Base-by-base conservation (phyloP, 2,329 filamentous ascomycete species). In the Sporothrix pseudoabietina region DNA sequence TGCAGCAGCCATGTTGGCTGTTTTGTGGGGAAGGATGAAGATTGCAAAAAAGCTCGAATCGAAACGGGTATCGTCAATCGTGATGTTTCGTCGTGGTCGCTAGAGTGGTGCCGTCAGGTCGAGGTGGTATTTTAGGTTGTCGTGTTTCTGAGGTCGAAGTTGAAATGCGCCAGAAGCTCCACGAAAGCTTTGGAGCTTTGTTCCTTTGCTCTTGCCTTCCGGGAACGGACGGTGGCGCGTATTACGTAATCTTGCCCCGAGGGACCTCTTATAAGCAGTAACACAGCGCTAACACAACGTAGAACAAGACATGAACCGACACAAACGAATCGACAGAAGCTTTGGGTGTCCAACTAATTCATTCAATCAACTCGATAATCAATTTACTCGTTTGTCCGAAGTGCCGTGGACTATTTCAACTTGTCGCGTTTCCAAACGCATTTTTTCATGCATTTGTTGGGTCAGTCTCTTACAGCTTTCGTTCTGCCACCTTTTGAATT, bases 211-310 rank as follows among this genome's bases (percentile, higher is more conserved):
- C 41, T 69, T 30, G 19, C 4, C 68, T 26, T 47, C 52, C 35
- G 66, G 32, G 49, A 69, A 69, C 66, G 47, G 65, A 22, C 30
- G n/a, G 66, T 55, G 49, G 66, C 49, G 66, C 22, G 35, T 57
- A 35, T 71, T 71, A 71, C 69, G 10, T 71, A 71, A 71, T 30
- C 66, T 26, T 26, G 26, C 26, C 26, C 26, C 26, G 26, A n/a
- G n/a, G n/a, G n/a, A 26, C 52, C 26, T 55, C 44, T 19, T 49
- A 8, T 59, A 35, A 63, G 9, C 19, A 22, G 59, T 66, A 14
- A 19, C 63, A 47, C 41, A 32, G 41, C 41, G 26, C 55, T 35
- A 59, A 26, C 26, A 26, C 26, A 59, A 59, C 55, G 30, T 35
- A 6, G 6, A 32, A 10, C 26, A 32, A 14, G 30, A 35, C 30